Evolutionary conservation across 345 rosid genomes (phyloP), one percentile per base, ranked within the genome.

Genomic region (Eutrema yunnanense): DNA sequence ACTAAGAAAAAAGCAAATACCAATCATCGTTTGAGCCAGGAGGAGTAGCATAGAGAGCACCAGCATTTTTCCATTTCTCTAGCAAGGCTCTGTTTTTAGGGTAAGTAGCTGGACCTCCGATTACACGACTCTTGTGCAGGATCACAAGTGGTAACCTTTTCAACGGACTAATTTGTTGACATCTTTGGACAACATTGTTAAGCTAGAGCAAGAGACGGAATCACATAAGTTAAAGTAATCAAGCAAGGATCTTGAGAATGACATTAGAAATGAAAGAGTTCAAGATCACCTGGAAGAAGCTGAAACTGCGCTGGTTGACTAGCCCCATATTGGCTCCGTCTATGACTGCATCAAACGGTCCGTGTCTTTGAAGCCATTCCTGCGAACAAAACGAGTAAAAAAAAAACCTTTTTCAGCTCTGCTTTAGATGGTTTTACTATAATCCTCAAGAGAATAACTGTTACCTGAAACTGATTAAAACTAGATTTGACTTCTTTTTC

Each of bases 1-100:
- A 30, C 38, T 8, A 9, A 10, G 26, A 46, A 27, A 11, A 46
- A 34, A 53, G 65, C 78, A 9, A 32, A 64, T 76, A 95, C 99
- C 99, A 95, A 79, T 95, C 99, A 83, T 95, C 99, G 73, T 95
- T 92, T 38, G 97, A 92, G 72, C 99, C 99, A 56, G 77, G 71
- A 50, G 99, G 99, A 47, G 99, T 88, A 54, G 85, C 82, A 62
- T 89, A 95, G 42, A 95, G 92, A 71, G 93, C 92, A 77, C 92
- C 88, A 9, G 94, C 79, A 13, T 79, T 85, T 49, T 71, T 81
- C 98, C 99, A 92, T 29, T 41, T 72, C 76, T 87, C 89, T 78
- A 95, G 68, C 81, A 85, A 72, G 41, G 74, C 87, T 84, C 76
- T 83, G 84, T 89, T 86, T 54, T 71, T 81, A 49, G 92, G 92